Base-by-base conservation (phyloP, 2,329 filamentous ascomycete genomes). In the Fusarium pininemorale region DNA sequence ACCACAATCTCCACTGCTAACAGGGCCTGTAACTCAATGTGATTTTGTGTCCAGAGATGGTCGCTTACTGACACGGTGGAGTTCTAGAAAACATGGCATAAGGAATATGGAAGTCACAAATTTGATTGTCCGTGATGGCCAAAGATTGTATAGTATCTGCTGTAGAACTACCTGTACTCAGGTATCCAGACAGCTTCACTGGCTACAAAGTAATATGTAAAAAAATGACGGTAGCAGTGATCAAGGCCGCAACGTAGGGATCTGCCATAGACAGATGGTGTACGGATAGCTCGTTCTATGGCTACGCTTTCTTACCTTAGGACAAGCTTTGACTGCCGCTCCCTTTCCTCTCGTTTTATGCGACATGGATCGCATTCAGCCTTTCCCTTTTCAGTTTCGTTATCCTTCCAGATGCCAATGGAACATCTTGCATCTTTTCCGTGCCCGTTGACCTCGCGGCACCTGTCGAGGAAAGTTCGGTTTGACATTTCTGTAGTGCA, bases 121-220 rank as follows among this genome's bases (percentile, higher is more conserved):
- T 14, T 7, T 15, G 1, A 16, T 6, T 10, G 48, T 2, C 7
- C 3, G 11, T 6, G 11, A 10, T 24, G 12, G 11, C 2, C 11
- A 24, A 20, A 35, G 22, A 35, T 24, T 24, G 10, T 10, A 32
- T 50, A 14, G 14, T 16, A 30, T 13, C 16, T 51, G 10, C 11
- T n/a, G 6, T n/a, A 14, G 22, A 51, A 14, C 15, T 24, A 20
- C 22, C 16, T 14, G 5, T 24, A 1, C 6, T 10, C 30, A 20
- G 15, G 12, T 11, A 7, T 4, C 6, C 1, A 32, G 11, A 15
- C 1, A 35, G 12, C 0, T 3, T 35, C 3, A 35, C 13, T 24
- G 2, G 3, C 3, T 14, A 24, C 8, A 7, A 20, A 1, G 1
- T 26, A 11, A 11, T 2, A 11, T 26, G 13, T 15, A 8, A 14